These are phyloP conservation scores for Neurospora sp. DNA, from an alignment of 2,329 filamentous ascomycete genomes.

Conservation along the genomic window DNA sequence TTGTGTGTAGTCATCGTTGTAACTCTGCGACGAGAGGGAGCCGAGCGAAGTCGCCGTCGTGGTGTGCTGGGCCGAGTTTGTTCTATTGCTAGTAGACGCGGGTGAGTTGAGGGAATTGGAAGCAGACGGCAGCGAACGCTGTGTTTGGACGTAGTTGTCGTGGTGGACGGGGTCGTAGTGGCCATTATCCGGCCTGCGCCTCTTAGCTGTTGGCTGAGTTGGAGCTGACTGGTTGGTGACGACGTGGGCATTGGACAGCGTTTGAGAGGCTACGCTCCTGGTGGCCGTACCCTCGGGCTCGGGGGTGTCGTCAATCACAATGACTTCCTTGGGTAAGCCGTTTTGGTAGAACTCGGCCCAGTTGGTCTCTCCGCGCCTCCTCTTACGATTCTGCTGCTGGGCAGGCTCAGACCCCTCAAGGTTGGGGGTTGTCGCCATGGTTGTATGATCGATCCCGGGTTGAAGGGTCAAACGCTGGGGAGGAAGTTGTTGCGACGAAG, in stretches of 20 bases:
- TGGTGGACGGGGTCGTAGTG: slow-evolving; percentile 66
- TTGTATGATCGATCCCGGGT: slow-evolving; percentile 24
- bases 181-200: slow-evolving; percentile 57
- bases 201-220: slow-evolving; percentile 55
- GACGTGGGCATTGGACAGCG: slow-evolving; percentile 27
- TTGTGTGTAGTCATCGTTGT: slow-evolving; percentile 52
- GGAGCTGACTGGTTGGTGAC: slow-evolving; percentile 20
- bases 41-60: slow-evolving; percentile 83
- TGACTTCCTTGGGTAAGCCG: slow-evolving; percentile 74
- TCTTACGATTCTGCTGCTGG: slow-evolving; percentile 33
- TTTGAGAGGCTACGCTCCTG: slow-evolving; percentile 21
- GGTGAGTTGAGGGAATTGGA: slow-evolving; percentile 61
- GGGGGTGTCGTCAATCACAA: slow-evolving; percentile 71
- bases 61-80: slow-evolving; percentile 69
- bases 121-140: slow-evolving; percentile 55
- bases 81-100: slow-evolving; percentile 54
- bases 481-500: neutral
- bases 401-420: slow-evolving; percentile 21
- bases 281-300: slow-evolving; percentile 37
- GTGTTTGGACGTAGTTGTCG: slow-evolving; percentile 58
- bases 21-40: slow-evolving; percentile 50
- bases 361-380: slow-evolving; percentile 53
- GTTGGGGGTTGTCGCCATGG: slow-evolving; percentile 28
- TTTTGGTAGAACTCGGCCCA: slow-evolving; percentile 79
- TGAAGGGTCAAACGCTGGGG: slow-evolving; percentile 18